A percentile compares a stretch with the other conserved stretches of the same genome.
These are phyloP conservation scores for Lathyrus oleraceus DNA, from an alignment of 306 rosid genomes.

Conservation along the genomic window DNA sequence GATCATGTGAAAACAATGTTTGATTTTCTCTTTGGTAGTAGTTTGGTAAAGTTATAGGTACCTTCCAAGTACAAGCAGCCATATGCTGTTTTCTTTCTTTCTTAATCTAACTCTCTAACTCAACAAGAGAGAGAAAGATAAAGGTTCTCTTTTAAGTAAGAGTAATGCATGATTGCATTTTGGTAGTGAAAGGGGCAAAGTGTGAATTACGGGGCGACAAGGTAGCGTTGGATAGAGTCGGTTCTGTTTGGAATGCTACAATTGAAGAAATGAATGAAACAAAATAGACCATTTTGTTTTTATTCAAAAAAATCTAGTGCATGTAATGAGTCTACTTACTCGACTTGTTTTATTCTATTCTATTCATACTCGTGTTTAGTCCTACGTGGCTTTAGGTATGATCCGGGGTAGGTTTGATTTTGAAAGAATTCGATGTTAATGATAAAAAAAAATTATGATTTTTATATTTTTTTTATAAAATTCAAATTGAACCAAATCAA, in stretches of 20 bases:
- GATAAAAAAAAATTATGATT: too few relatives aligned
- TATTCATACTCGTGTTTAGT: too few relatives aligned
- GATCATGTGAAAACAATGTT: constrained; percentile 27
- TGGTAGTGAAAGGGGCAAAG: not conserved
- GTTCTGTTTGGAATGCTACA: not conserved
- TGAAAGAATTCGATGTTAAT: too few relatives aligned
- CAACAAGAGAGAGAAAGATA: not conserved
- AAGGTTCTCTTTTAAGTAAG: not conserved
- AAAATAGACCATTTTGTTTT: not conserved
- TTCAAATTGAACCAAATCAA: too few relatives aligned
- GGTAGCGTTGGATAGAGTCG: not conserved
- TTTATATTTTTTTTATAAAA: too few relatives aligned
- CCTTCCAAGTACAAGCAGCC: constrained; percentile 40
- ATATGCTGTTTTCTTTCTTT: not conserved
- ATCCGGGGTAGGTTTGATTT: too few relatives aligned
- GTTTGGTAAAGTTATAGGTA: constrained; percentile 20
- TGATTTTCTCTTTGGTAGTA: not conserved
- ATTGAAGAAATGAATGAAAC: not conserved
- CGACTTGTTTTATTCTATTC: too few relatives aligned
- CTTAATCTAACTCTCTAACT: not conserved
- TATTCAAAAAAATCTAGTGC: too few relatives aligned
- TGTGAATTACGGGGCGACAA: not conserved
- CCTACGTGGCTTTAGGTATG: too few relatives aligned
- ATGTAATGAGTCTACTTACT: too few relatives aligned
- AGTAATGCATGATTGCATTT: not conserved